Base-by-base conservation (phyloP, 2,329 filamentous ascomycete genomes). In the Colletotrichum coccodes region DNA sequence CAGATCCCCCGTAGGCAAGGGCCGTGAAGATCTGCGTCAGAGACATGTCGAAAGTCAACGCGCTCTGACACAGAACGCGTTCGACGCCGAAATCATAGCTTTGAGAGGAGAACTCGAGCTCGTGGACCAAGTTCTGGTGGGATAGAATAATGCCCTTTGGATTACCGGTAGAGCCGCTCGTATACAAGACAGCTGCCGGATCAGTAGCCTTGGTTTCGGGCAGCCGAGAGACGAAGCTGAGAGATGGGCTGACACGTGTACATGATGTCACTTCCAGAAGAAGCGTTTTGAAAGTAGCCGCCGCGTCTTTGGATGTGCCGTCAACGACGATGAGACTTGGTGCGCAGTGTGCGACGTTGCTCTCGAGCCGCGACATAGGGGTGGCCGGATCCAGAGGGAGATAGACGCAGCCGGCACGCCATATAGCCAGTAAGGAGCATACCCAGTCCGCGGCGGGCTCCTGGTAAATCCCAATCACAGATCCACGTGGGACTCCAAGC, bases 121-220 rank as follows among this genome's bases (percentile, higher is more conserved):
- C 65, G 64, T 79, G 78, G 6, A 70, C 38, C 3, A 83, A 62
- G 40, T 70, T 75, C 6, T 42, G 53, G 59, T 82, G 79, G 0
- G 58, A 62, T 11, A 83, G 69, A 1, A 77, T 50, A 23, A 84
- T 77, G 9, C 82, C 82, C 73, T 85, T 85, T 2, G 84, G 83
- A 0, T 50, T 74, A 52, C 78, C 74, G 26, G 80, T 76, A 6
- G 74, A 73, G 44, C 78, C 73, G 61, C 76, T 75, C 12, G 75
- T 75, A 71, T 74, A 84, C 1, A 83, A 68, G 6, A 83, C 62
- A 9, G 75, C 64, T 8, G 76, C 75, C 3, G 72, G 62, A 36
- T 65, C 64, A 14, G 42, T 46, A 0, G 42, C 12, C 6, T 46
- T 14, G 42, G 21, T 26, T 12, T 59, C 36, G n/a, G 47, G 3